phyloP scores from a whole-genome alignment of 805 yeast genomes.

The Cyberlindnera veronae region DNA sequence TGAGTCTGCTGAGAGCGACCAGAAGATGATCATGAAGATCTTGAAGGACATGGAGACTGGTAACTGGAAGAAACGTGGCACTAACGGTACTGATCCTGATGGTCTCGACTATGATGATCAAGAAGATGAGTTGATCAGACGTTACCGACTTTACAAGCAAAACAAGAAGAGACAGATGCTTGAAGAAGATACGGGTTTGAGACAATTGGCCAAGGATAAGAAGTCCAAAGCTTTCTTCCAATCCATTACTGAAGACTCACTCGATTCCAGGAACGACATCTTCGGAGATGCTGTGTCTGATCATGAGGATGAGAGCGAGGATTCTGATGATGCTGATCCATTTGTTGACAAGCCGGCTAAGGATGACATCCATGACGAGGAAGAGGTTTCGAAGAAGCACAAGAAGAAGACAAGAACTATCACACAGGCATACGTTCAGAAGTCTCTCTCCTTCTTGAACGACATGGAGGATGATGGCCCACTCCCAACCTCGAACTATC shows the following conservation, averaged over 20 bases:
- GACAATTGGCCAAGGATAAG: slow-evolving; percentile 47
- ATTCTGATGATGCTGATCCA: slow-evolving; percentile 20
- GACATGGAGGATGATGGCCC: slow-evolving; percentile 28
- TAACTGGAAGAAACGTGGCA: slow-evolving; percentile 56
- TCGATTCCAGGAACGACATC: slow-evolving; percentile 30
- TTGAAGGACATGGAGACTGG: slow-evolving; percentile 72
- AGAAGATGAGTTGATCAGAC: slow-evolving; percentile 55
- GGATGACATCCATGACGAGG: slow-evolving; percentile 14
- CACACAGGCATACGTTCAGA: slow-evolving; percentile 54
- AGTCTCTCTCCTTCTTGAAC: slow-evolving; percentile 50
- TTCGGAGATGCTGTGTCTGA: slow-evolving; percentile 28
- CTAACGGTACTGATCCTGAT: slow-evolving; percentile 46
- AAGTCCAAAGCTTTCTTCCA: slow-evolving; percentile 66
- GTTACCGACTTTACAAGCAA: slow-evolving; percentile 24
- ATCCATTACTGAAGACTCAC: slow-evolving; percentile 49
- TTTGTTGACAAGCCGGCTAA: slow-evolving; percentile 25
- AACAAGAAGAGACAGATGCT: slow-evolving; percentile 39
- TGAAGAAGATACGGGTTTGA: slow-evolving; percentile 46
- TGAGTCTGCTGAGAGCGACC: slow-evolving; percentile 60
- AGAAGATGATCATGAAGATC: slow-evolving; percentile 59
- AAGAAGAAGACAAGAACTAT: slow-evolving; percentile 34
- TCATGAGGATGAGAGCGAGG: slow-evolving; percentile 28
- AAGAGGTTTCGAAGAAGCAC: slow-evolving; percentile 14
- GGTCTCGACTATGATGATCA: slow-evolving; percentile 72
- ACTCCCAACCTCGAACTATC: neutral